Evolutionary conservation across 202 grass and related monocot genomes (phyloP).

Genomic region (Carex arenaria): DNA sequence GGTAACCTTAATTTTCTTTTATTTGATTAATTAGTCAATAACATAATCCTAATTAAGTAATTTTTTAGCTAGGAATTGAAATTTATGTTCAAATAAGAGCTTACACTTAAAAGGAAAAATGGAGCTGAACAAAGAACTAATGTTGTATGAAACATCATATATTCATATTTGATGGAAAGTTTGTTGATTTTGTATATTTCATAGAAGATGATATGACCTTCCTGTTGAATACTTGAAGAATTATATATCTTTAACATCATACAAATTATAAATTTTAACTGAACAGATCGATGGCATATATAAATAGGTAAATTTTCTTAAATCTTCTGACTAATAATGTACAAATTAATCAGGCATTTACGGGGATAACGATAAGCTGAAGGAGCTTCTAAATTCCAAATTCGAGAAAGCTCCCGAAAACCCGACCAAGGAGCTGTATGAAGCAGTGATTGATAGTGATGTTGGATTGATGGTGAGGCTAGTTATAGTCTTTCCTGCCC

Average conservation of each 20-base stretch:
- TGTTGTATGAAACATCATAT: not conserved
- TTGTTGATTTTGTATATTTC: no score
- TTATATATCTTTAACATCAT: not conserved
- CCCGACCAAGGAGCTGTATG: slow-evolving; percentile 26
- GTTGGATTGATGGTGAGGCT: slow-evolving; percentile 26
- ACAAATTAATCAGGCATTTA: slow-evolving; percentile 28
- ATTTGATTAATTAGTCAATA: not conserved
- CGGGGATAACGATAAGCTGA: slow-evolving; percentile 11
- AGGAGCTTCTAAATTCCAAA: slow-evolving; percentile 31
- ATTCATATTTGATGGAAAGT: not conserved
- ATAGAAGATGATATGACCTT: not conserved
- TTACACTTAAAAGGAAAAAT: no score
- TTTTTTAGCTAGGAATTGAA: not conserved
- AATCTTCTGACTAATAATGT: not conserved
- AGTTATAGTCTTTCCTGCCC: slow-evolving; percentile 25
- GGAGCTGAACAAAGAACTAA: not conserved
- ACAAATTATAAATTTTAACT: not conserved
- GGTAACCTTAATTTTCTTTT: slow-evolving; percentile 3
- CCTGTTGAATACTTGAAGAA: not conserved
- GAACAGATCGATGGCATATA: not conserved
- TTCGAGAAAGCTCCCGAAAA: slow-evolving; percentile 19
- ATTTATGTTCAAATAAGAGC: not conserved
- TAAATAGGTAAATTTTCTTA: not conserved
- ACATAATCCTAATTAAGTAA: not conserved
- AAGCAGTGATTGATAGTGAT: slow-evolving; percentile 28